Conservation (phyloP, 2,329 filamentous ascomycete genomes). For the Trichoderma sp. region DNA sequence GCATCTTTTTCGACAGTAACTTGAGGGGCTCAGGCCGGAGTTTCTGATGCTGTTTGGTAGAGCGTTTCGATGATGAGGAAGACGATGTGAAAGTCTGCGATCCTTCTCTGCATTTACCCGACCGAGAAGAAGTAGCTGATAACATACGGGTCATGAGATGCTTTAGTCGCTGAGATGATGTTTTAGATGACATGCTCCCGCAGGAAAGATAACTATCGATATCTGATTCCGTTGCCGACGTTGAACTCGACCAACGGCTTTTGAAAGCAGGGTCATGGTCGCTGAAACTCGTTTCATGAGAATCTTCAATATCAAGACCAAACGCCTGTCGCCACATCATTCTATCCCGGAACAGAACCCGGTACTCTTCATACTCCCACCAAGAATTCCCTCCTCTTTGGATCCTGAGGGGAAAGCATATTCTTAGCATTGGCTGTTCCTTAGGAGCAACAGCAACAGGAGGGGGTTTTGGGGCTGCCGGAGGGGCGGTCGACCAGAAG, state of each 20-base stretch:
- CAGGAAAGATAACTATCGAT: neutral
- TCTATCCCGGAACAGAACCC: slow-evolving; percentile 16
- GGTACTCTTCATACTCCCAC: slow-evolving; percentile 18
- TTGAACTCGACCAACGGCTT: neutral
- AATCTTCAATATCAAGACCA: neutral
- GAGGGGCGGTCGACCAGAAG: neutral
- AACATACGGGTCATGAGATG: neutral
- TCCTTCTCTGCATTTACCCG: neutral
- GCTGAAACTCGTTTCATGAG: neutral
- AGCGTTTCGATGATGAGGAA: neutral
- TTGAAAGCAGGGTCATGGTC: neutral
- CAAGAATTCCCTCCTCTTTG: neutral
- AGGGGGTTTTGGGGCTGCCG: neutral
- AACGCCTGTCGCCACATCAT: slow-evolving; percentile 18
- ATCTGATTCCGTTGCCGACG: neutral
- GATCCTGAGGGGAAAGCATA: neutral
- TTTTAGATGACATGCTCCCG: neutral
- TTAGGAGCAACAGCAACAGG: neutral
- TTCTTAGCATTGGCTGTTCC: neutral
- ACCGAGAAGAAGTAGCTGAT: neutral
- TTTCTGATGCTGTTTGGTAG: neutral
- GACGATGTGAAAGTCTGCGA: neutral
- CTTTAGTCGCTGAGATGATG: neutral
- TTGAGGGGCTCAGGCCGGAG: neutral
- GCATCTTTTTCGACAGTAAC: neutral